Conservation (phyloP, 805 yeast genomes). For the Myxozyma vanderwaltii region DNA sequence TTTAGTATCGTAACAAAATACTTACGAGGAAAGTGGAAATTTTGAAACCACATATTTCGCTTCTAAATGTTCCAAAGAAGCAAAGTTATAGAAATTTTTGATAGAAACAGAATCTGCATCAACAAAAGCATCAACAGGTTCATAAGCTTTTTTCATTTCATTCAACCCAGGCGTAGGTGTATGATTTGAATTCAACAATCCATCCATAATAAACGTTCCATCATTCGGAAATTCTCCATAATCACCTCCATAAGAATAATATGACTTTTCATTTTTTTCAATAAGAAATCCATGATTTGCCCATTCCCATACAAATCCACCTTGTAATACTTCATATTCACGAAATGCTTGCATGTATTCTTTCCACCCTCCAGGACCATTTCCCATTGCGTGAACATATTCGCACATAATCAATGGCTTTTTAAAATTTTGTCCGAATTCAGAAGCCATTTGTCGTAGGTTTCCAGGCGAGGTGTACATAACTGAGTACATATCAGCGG, state of each 20-base stretch:
- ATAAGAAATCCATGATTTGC: constrained; percentile 44
- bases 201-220: constrained; percentile 47
- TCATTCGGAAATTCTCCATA: constrained; percentile 45
- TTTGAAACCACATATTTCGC: constrained; percentile 5
- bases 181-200: constrained; percentile 42
- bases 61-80: constrained; percentile 29
- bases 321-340: constrained; percentile 41
- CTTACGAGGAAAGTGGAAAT: constrained; percentile 8
- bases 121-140: constrained; percentile 37
- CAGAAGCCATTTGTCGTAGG: constrained; percentile 36
- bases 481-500: constrained; percentile 41
- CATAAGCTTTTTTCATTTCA: constrained; percentile 43
- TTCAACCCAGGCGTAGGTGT: constrained; percentile 44
- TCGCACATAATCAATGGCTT: constrained; percentile 46
- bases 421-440: constrained; percentile 21
- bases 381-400: constrained; percentile 48
- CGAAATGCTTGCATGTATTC: constrained; percentile 44
- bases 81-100: constrained; percentile 37
- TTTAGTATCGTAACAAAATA: not conserved
- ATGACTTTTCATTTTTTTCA: constrained; percentile 25
- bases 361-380: constrained; percentile 44
- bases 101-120: constrained; percentile 24
- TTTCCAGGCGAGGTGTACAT: constrained; percentile 43
- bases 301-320: constrained; percentile 50
- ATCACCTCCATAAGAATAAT: constrained; percentile 46